Base-by-base conservation (phyloP, 2,329 filamentous ascomycete species). In the Trichoderma oligosporum region DNA sequence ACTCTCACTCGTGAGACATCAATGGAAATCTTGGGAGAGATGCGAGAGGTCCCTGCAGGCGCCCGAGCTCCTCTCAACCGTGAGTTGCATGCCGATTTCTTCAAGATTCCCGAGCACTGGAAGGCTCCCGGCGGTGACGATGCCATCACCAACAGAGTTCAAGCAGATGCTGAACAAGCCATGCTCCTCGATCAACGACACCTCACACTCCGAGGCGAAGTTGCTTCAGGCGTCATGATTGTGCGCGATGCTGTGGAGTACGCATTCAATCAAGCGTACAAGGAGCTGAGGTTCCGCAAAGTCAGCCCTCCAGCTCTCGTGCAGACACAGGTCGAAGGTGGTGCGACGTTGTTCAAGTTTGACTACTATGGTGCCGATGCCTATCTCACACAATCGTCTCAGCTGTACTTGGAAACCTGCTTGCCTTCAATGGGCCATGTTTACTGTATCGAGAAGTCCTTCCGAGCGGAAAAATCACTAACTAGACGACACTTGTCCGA, bases 371-470 rank as follows among this genome's bases (percentile, higher is more conserved):
- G 86, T 65, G 89, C 97, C 74, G 83, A 87, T 65, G 89, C 94
- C 59, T 99, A 92, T 78, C 84, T 99, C 61, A 97, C 94, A 4
- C 94, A 99, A 76, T 97, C 92, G 3, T 96, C 90, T 31, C 94
- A 99, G 75, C 84, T 99, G 54, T 99, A 99, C 76, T 88, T 99
- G 59, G 94, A 99, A 80, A 99, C 94, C 29, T 91, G 87, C 63
- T 79, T 99, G 29, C 91, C 93, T 9, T 90, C 88, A 51, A 81
- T 97, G 67, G 94, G 94, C 65, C 90, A 97, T 71, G 91, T 97
- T 53, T 99, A 95, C 82, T 97, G 93, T 71, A 93, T 99, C 67
- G 92, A 96, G 74, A 96, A 96, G 74, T 97, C 93, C 2, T 99
- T 99, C 86, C 92, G 94, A 61, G 94, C 94, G 12, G 94, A 99